These are phyloP conservation scores for Clarireedia hainanense DNA, from an alignment of 2,329 filamentous ascomycete genomes.

Conservation along the genomic window DNA sequence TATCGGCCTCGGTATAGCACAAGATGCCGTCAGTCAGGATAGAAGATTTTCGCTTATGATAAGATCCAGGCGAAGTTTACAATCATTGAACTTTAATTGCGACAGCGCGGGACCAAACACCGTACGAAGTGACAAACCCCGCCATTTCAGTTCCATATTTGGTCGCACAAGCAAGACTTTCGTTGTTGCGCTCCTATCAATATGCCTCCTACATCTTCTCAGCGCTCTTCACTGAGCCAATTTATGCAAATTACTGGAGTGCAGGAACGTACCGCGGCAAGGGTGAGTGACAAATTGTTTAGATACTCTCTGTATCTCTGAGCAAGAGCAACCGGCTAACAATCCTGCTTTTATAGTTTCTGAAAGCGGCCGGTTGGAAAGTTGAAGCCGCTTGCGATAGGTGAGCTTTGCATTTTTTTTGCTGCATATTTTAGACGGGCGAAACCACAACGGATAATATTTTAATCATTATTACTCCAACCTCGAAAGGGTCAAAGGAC, in stretches of 20 bases:
- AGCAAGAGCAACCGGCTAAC: conserved; percentile 17
- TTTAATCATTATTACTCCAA: neutral
- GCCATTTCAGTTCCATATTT: neutral
- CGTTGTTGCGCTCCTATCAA: conserved; percentile 5
- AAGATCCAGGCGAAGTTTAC: neutral
- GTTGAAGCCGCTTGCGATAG: conserved; percentile 32
- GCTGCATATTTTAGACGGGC: neutral
- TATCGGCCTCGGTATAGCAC: too few species aligned
- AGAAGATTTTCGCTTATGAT: neutral
- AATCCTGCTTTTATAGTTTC: conserved; percentile 23
- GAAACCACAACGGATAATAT: neutral
- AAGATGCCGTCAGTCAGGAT: too few species aligned
- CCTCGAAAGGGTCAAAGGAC: neutral
- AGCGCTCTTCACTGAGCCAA: conserved; percentile 20
- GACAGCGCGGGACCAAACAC: neutral
- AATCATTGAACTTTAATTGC: neutral
- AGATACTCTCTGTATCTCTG: neutral
- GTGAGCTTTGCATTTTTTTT: conserved; percentile 25
- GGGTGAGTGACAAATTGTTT: conserved; percentile 20
- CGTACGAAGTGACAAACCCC: neutral
- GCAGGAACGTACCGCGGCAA: conserved; percentile 23
- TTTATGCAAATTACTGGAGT: conserved; percentile 29
- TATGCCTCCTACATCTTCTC: conserved; percentile 26
- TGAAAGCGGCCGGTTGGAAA: conserved; percentile 32
- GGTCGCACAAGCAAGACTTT: neutral